A percentile compares a stretch with the other conserved stretches of the same genome.
These are phyloP conservation scores for Leishmania arabica DNA, from an alignment of 208 protist species.

Conservation along the genomic window DNA sequence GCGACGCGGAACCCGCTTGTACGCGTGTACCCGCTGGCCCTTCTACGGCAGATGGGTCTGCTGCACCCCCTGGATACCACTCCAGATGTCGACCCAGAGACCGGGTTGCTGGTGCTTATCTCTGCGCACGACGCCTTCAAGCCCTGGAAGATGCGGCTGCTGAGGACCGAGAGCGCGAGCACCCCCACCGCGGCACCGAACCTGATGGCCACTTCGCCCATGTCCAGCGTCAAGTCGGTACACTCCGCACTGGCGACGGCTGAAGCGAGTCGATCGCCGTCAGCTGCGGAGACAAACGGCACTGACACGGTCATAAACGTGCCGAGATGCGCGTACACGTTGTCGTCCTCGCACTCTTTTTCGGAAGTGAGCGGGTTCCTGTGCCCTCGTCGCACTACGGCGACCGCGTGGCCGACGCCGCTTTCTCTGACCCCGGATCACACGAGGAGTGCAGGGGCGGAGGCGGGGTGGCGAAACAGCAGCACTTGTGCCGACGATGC, in stretches of 20 bases:
- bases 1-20: constrained; percentile 39
- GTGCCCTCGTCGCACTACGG: not conserved
- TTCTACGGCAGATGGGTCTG: constrained; percentile 46
- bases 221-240: not conserved
- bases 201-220: not conserved
- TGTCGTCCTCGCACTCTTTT: not conserved
- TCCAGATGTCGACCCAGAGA: constrained; percentile 28
- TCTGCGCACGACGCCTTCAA: constrained; percentile 41
- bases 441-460: not conserved
- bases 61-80: constrained; percentile 29
- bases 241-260: not conserved
- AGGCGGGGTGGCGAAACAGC: not conserved
- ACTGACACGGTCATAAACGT: not conserved
- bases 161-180: not conserved
- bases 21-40: constrained; percentile 38
- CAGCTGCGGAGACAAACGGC: not conserved
- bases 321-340: not conserved
- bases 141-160: constrained; percentile 7
- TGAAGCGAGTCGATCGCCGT: not conserved
- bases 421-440: not conserved
- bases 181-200: not conserved
- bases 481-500: not conserved
- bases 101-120: constrained; percentile 21
- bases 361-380: not conserved
- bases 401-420: no score